phyloP scores from a whole-genome alignment of 352 stramenopile species.

The Globisporangium perplexum region DNA sequence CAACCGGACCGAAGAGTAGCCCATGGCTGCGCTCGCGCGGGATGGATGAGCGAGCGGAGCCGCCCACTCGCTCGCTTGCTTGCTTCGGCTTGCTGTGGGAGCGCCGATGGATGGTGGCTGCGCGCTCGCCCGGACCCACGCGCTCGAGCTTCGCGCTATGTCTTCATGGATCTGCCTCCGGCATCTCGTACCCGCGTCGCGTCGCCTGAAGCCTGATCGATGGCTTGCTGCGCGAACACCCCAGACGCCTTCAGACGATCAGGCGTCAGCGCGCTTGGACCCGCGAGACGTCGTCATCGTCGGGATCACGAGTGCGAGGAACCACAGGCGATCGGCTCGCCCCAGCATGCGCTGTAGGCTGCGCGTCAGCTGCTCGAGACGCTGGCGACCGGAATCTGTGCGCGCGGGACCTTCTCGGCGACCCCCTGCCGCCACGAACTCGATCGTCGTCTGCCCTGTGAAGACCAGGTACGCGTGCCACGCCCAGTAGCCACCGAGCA shows the following conservation, averaged over 20 bases:
- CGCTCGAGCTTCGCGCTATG: too few species aligned
- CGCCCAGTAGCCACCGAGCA: constrained; percentile 26
- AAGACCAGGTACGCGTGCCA: constrained; percentile 47
- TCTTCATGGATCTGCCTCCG: too few species aligned
- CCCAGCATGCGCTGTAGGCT: neutral
- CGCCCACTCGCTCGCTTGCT: too few species aligned
- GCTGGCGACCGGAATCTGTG: too few species aligned
- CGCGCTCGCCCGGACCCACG: too few species aligned
- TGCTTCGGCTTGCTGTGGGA: too few species aligned
- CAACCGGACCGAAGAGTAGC: neutral
- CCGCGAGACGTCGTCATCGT: neutral
- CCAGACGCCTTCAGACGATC: too few species aligned
- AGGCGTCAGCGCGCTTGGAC: too few species aligned
- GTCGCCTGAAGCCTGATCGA: too few species aligned
- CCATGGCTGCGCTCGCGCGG: neutral
- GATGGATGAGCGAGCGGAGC: neutral
- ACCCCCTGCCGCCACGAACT: neutral
- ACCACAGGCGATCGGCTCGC: neutral
- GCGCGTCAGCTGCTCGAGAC: neutral
- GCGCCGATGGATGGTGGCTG: too few species aligned
- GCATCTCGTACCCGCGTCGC: too few species aligned
- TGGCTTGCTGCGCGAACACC: too few species aligned
- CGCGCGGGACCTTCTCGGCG: neutral
- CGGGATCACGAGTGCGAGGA: neutral
- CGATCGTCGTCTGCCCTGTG: constrained; percentile 12